Evolutionary conservation across 257 asterid genomes (phyloP), one percentile per base, ranked within the genome.

Genomic region (Solanum sejunctum): DNA sequence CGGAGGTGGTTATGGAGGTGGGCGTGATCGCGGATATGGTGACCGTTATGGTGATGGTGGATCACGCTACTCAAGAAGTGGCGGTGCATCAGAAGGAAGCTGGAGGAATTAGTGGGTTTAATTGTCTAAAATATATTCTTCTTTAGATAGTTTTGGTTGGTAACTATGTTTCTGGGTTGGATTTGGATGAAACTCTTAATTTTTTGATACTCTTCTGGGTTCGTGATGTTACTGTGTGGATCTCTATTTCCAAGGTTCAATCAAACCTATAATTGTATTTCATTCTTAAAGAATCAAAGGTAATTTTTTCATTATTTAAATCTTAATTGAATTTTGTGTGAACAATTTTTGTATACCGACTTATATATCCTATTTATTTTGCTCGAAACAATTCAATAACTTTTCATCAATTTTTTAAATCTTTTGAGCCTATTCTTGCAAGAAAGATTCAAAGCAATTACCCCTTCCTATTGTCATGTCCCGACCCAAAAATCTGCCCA

Each of bases 41-140:
- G 87, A 89, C 3, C 80, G 84, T 17, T 85, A 88, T 8, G 85
- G 86, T 2, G 88, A 81, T 2, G 88, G 88, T n/a, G 90, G 89
- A 0, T 26, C 84, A 1, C 91, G 91, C 55, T 86, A 86, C 81
- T 83, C 87, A 21, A 86, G 85, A 32, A 84, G 90, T 2, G 85
- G 88, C 3, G 88, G 88, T 47, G 84, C 77, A 10, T 41, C 86
- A 2, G 90, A 87, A 8, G 93, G 95, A 5, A 88, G 15, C 93
- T 95, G 98, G 98, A 93, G 98, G 88, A 89, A n/a, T 85, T 93
- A 88, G 18, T 32, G 36, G 36, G 0, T 32, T 32, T 32, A 32
- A 32, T 32, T 32, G 47, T 28, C 58, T 23, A 45, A n/a, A 57
- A 23, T 26, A 23, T 61, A 12, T 57, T n/a, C 3, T 49, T 51